phyloP scores from a whole-genome alignment of 2,329 filamentous ascomycete genomes.

The Arthrobotrys pseudoclavata region DNA sequence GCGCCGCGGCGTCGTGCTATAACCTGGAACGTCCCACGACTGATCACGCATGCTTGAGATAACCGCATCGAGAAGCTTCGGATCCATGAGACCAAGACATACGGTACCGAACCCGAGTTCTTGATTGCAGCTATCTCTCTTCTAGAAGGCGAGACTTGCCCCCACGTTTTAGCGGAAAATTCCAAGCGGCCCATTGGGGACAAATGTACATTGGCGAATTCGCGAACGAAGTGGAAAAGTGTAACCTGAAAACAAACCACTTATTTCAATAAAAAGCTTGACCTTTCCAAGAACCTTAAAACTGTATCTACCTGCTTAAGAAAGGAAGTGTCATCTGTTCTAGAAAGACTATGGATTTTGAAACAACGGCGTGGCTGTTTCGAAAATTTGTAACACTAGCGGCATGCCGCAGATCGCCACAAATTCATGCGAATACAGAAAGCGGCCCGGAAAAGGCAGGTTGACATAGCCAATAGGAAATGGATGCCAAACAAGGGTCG shows the following conservation, averaged over 20 bases:
- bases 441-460: neutral
- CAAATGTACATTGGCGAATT: too few relatives aligned
- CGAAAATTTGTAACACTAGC: conserved; percentile 16
- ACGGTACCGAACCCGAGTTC: neutral
- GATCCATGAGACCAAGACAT: neutral
- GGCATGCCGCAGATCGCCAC: conserved; percentile 20
- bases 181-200: neutral
- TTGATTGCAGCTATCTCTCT: neutral
- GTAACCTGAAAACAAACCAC: neutral
- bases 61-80: conserved; percentile 5
- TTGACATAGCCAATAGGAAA: neutral
- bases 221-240: neutral
- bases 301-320: neutral
- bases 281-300: conserved; percentile 1
- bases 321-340: neutral
- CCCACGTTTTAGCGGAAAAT: conserved; percentile 4
- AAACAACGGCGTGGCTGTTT: neutral
- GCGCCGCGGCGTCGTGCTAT: neutral
- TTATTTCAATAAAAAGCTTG: neutral
- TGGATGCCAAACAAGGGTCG: neutral
- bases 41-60: neutral
- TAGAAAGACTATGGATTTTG: neutral
- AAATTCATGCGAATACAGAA: conserved; percentile 12
- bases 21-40: neutral
- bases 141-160: conserved; percentile 3